These are phyloP conservation scores for Bacidia rubella DNA, from an alignment of 495 filamentous ascomycete genomes.

Conservation along the genomic window DNA sequence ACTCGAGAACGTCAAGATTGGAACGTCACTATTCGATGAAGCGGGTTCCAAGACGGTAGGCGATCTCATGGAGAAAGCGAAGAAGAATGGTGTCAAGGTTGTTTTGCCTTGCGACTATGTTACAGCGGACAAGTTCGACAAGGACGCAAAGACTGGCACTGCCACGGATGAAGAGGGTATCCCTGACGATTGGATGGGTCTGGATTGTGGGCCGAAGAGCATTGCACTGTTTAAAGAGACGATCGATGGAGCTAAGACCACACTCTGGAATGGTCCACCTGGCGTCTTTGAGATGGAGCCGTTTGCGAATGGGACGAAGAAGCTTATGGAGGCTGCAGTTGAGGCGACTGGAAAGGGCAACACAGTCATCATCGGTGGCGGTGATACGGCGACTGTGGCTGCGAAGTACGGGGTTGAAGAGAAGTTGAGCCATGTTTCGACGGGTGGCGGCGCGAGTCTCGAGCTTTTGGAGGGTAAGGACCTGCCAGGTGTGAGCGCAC, in stretches of 20 bases:
- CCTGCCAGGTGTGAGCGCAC: slow-evolving; percentile 80
- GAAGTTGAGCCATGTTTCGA: slow-evolving; percentile 96
- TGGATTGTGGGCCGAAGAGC: slow-evolving; percentile 84
- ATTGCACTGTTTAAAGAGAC: slow-evolving; percentile 72
- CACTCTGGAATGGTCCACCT: slow-evolving; percentile 96
- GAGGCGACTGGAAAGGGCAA: slow-evolving; percentile 62
- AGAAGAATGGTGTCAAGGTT: slow-evolving; percentile 87
- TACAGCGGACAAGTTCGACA: slow-evolving; percentile 86
- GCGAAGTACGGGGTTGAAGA: slow-evolving; percentile 93
- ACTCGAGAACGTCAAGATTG: slow-evolving; percentile 77
- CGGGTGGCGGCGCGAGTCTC: slow-evolving; percentile 87
- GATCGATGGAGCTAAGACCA: slow-evolving; percentile 81
- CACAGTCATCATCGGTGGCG: slow-evolving; percentile 96
- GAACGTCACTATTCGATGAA: slow-evolving; percentile 88
- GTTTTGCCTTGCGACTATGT: slow-evolving; percentile 91
- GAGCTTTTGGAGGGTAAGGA: slow-evolving; percentile 97
- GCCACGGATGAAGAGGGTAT: slow-evolving; percentile 85
- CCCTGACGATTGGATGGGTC: slow-evolving; percentile 92
- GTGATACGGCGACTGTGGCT: slow-evolving; percentile 94
- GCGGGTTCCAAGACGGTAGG: slow-evolving; percentile 84
- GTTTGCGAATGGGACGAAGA: slow-evolving; percentile 84
- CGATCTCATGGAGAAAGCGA: slow-evolving; percentile 84
- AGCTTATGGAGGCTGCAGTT: slow-evolving; percentile 75
- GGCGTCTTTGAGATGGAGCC: slow-evolving; percentile 96
- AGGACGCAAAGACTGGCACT: slow-evolving; percentile 64